These are phyloP conservation scores for Gynochthodes officinalis DNA, from an alignment of 257 asterid species.

Conservation along the genomic window DNA sequence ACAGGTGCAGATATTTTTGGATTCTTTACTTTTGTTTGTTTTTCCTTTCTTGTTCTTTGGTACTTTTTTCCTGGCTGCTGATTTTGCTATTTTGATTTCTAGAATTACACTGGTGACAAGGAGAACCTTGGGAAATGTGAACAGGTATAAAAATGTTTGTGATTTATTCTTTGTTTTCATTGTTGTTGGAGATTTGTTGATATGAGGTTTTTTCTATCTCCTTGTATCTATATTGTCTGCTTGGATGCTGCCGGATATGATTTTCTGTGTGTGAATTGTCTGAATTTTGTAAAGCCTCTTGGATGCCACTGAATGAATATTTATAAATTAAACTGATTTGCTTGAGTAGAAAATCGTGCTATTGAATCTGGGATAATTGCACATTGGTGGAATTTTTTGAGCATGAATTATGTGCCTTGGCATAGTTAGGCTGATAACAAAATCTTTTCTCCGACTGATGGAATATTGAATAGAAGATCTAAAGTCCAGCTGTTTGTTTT, in stretches of 20 bases:
- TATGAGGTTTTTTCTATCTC: background rate
- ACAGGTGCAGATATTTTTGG: background rate
- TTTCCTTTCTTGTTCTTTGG: background rate
- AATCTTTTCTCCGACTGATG: too few relatives aligned
- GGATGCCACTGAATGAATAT: background rate
- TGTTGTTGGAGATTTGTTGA: background rate
- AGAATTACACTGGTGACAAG: conserved; percentile 88
- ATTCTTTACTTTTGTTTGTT: background rate
- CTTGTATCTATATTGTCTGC: background rate
- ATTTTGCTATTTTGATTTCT: conserved; percentile 22
- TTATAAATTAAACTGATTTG: background rate
- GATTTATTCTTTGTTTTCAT: conserved; percentile 2
- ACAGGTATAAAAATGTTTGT: conserved; percentile 54
- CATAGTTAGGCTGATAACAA: background rate
- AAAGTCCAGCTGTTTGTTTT: background rate
- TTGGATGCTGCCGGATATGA: background rate
- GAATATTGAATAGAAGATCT: background rate
- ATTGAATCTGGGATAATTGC: background rate
- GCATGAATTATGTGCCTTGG: background rate
- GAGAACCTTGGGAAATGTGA: conserved; percentile 93
- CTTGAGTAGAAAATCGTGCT: background rate
- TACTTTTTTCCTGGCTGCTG: background rate
- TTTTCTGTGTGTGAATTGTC: background rate
- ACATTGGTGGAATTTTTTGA: background rate
- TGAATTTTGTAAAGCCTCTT: background rate